Evolutionary conservation across 1,284 basidiomycete species (phyloP).

Genomic region (Trichosporon sp.): DNA sequence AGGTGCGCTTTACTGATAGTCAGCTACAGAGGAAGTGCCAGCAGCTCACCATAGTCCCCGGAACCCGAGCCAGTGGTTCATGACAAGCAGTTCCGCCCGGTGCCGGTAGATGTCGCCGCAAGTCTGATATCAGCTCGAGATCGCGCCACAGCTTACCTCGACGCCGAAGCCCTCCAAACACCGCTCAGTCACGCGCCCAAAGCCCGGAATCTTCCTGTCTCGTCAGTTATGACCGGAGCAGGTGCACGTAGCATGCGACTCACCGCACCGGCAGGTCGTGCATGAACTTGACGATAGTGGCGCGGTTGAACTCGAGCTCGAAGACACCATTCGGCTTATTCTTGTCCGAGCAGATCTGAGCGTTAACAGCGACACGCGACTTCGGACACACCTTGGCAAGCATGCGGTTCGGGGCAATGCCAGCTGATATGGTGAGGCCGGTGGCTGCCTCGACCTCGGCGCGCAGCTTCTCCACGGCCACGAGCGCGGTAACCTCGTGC

Average conservation of each 20-base stretch:
- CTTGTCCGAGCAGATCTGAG: constrained; percentile 87
- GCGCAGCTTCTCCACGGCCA: constrained; percentile 74
- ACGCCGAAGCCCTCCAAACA: constrained; percentile 79
- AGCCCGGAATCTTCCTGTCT: constrained; percentile 62
- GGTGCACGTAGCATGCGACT: not conserved
- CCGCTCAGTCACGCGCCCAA: constrained; percentile 81
- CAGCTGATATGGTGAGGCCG: constrained; percentile 84
- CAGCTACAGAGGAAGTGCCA: constrained; percentile 16
- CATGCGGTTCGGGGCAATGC: constrained; percentile 72
- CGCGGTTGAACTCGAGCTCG: constrained; percentile 62
- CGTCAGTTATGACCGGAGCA: not conserved
- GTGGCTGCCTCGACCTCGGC: constrained; percentile 67
- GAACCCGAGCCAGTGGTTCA: constrained; percentile 80
- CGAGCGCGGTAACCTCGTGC: constrained; percentile 62
- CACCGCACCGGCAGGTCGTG: constrained; percentile 44
- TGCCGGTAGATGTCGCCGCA: constrained; percentile 80
- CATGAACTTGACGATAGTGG: constrained; percentile 64
- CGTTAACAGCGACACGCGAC: constrained; percentile 15
- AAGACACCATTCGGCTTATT: constrained; percentile 95
- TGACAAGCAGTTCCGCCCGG: constrained; percentile 65
- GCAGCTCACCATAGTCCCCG: constrained; percentile 58
- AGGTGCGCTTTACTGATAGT: constrained; percentile 59
- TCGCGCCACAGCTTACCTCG: constrained; percentile 55
- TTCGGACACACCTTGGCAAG: constrained; percentile 64
- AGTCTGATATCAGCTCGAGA: constrained; percentile 53